These are phyloP conservation scores for Entomortierella parvispora DNA, from an alignment of 192 early-diverging fungal species.

Conservation along the genomic window DNA sequence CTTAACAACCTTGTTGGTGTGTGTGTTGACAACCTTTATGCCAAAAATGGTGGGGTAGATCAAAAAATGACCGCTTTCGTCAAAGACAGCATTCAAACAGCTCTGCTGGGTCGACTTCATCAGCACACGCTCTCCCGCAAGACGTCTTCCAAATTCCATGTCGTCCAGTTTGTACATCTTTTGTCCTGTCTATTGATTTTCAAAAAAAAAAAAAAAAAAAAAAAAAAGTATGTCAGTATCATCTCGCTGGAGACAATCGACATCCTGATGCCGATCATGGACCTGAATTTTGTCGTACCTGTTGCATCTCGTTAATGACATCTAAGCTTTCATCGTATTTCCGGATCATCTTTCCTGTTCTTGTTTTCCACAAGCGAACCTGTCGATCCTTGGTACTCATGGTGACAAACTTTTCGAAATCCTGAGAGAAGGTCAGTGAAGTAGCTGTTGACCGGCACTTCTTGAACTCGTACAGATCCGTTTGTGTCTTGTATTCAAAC, in stretches of 20 bases:
- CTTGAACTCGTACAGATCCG: conserved; percentile 96
- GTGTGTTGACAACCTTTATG: conserved; percentile 93
- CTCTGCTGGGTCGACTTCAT: conserved; percentile 75
- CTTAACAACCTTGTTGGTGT: conserved; percentile 83
- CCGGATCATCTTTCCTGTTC: conserved; percentile 85
- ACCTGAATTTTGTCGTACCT: conserved; percentile 43
- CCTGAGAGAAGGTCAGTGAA: conserved; percentile 83
- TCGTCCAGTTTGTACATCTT: conserved; percentile 86
- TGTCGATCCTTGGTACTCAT: conserved; percentile 85
- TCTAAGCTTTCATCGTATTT: conserved; percentile 93
- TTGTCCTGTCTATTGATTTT: conserved; percentile 68
- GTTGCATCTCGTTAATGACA: conserved; percentile 89
- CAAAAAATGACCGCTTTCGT: conserved; percentile 88
- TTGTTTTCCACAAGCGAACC: conserved; percentile 85
- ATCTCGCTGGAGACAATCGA: background rate
- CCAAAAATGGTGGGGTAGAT: conserved; percentile 95
- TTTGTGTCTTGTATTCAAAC: conserved; percentile 92
- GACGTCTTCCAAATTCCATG: conserved; percentile 97
- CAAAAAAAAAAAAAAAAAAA: background rate
- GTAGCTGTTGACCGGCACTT: conserved; percentile 86
- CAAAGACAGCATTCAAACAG: conserved; percentile 87
- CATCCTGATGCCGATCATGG: background rate
- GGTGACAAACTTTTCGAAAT: conserved; percentile 87
- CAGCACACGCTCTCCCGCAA: conserved; percentile 90
- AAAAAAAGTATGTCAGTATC: conserved; percentile 2